Evolutionary conservation across 176 grass and related monocot species (phyloP), one percentile per base, ranked within the genome.

Genomic region (Aegilops tauschii): DNA sequence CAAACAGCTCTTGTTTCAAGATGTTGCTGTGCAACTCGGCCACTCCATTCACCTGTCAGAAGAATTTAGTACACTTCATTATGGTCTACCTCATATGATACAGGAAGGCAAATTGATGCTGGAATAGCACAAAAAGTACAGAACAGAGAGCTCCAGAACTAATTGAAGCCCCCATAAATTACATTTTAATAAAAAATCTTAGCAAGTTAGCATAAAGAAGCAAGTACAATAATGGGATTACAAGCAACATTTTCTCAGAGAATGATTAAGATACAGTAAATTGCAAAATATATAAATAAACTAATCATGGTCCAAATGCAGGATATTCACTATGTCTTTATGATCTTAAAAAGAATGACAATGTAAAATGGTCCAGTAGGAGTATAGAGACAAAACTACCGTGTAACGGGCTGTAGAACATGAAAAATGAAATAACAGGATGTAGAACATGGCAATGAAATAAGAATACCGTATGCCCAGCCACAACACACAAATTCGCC

Each of bases 11-110:
- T 79, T 86, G 9, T 83, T 96, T 96, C 87, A 96, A 87, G 58
- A 96, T 93, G 76, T 94, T 93, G 76, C 91, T 96, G 85, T 96
- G 94, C 45, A 96, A 84, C 79, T 93, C 88, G 6, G 94, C 92
- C 78, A 96, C 92, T 90, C 93, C 93, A 88, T 95, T 92, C 58
- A 98, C 95, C 95, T 98, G 78, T 76, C 20, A 76, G 9, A 90
- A 81, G 63, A 88, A 81, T 68, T 86, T 66, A 80, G 80, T 82
- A 77, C 21, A 10, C 52, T 85, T 79, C 68, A 88, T 58, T 67
- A 93, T 21, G 13, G 29, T 62, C 27, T 62, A 36, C 42, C 9
- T 81, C 69, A 80, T 44, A 73, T 73, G 47, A 84, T 31, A 84
- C 50, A 37, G 56, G 52, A 73, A 85, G 16, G 80, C 30, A 91